Base-by-base conservation (phyloP, 2,329 filamentous ascomycete genomes). In the Ophiostoma quercus region DNA sequence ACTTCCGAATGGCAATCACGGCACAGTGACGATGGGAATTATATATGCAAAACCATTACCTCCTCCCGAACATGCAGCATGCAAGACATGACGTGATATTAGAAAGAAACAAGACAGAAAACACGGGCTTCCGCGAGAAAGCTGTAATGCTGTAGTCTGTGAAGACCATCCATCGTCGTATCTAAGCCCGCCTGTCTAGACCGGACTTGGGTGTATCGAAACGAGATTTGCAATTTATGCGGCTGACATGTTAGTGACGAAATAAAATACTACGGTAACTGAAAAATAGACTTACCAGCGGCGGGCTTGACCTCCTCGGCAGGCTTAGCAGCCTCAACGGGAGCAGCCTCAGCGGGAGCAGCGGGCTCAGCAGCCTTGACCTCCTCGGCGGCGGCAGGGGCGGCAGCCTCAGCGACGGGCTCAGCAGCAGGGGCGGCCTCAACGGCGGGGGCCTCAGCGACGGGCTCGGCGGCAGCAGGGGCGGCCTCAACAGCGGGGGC, bases 291-390 rank as follows among this genome's bases (percentile, higher is more conserved):
- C 66, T 51, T 54, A 67, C 41, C 66, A 51, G 75, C 73, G 25
- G 77, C 73, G 14, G 76, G 74, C 73, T 76, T 76, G 69, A 76
- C 73, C 34, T 75, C 73, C 69, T 77, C 77, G n/a, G 67, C 69
- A 11, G 68, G 51, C 54, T 68, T 62, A 16, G 71, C n/a, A 29
- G 29, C 66, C 19, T 67, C 60, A 22, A 69, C 72, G n/a, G 71
- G 39, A 6, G 67, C 66, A n/a, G 62, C 67, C 65, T 47, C 65
- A n/a, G 19, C 65, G 14, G 75, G 73, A 71, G 69, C 70, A 47
- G 74, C 74, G 41, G 78, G 73, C 39, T 77, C 77, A n/a, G 77
- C 73, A 14, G 76, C 74, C 73, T 77, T 76, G 70, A 75, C 73
- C 37, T 75, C 73, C 68, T 77, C 77, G 32, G 62, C 69, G 12